Conservation (phyloP, 1,284 basidiomycete species). For the Ustilago bromivora region DNA sequence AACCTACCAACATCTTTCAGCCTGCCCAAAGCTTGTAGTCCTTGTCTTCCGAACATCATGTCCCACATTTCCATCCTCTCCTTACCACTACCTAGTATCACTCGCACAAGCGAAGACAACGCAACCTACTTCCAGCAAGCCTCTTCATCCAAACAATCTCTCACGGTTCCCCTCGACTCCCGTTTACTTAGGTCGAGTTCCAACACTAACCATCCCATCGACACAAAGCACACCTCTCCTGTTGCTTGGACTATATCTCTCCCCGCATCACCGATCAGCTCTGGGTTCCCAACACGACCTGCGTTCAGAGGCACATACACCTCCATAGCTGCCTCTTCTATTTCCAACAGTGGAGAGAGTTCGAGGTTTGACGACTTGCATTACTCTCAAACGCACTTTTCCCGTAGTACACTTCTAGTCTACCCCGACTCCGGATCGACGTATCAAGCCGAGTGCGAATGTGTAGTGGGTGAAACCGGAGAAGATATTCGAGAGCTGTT, state of each 20-base stretch:
- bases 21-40: not conserved
- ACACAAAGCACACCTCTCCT: not conserved
- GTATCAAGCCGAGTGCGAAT: not conserved
- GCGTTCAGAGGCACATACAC: conserved; percentile 24
- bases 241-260: conserved; percentile 9
- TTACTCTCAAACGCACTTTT: conserved; percentile 47
- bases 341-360: conserved; percentile 13
- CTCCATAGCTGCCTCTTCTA: conserved; percentile 16
- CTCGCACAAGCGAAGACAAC: conserved; percentile 22
- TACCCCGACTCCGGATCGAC: conserved; percentile 16
- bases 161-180: conserved; percentile 15
- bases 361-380: conserved; percentile 39
- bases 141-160: conserved; percentile 20
- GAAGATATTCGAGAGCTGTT: conserved; percentile 45
- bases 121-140: conserved; percentile 18
- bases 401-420: conserved; percentile 37
- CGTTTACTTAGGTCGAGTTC: conserved; percentile 17
- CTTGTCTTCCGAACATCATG: conserved; percentile 29
- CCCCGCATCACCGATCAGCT: conserved; percentile 22
- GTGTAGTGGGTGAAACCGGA: conserved; percentile 7
- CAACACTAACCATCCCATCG: conserved; percentile 12
- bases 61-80: conserved; percentile 36
- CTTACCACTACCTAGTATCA: conserved; percentile 19
- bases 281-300: conserved; percentile 30
- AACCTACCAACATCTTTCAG: not conserved